These are phyloP conservation scores for Solanum aculeatissimum DNA, from an alignment of 305 asterid genomes.

Conservation along the genomic window DNA sequence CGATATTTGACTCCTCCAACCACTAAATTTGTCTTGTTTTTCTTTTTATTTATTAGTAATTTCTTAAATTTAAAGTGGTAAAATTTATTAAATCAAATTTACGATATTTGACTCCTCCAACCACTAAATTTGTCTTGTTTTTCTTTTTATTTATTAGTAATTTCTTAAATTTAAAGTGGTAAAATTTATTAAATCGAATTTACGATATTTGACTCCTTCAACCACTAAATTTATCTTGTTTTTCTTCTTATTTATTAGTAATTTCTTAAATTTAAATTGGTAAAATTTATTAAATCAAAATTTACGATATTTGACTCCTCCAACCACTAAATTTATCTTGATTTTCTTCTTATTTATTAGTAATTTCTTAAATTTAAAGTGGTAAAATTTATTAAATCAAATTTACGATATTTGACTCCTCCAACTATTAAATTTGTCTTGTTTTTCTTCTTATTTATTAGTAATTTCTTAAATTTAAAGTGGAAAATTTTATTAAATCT, in stretches of 20 bases:
- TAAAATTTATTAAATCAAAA: not conserved
- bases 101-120: too few relatives aligned
- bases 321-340: not conserved
- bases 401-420: too few relatives aligned
- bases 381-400: not conserved
- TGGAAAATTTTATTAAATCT: not conserved
- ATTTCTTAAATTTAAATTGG: not conserved
- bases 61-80: not conserved
- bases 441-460: not conserved
- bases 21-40: not conserved
- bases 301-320: not conserved
- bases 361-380: not conserved
- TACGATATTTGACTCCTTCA: not conserved
- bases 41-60: not conserved
- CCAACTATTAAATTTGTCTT: too few relatives aligned
- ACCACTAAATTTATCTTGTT: not conserved
- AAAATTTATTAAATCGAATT: not conserved
- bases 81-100: not conserved
- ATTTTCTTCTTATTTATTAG: not conserved
- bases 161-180: not conserved
- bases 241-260: not conserved
- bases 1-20: not conserved
- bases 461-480: not conserved
- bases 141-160: not conserved
- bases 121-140: too few relatives aligned